Conservation (phyloP, 805 yeast genomes). For the Saturnispora besseyi region DNA sequence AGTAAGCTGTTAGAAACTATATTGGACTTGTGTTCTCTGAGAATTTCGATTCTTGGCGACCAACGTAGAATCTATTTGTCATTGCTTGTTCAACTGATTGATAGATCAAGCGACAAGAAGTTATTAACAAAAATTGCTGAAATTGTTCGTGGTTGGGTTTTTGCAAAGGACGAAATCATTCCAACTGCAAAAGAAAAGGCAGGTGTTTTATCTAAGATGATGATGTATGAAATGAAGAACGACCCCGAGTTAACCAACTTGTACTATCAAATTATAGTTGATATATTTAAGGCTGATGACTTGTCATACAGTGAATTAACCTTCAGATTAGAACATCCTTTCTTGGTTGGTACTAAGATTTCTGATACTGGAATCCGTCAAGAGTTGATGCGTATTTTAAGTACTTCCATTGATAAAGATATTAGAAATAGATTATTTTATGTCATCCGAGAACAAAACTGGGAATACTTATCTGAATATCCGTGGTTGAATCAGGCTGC, state of each 20-base stretch:
- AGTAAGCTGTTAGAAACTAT: constrained; percentile 68
- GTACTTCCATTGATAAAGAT: constrained; percentile 68
- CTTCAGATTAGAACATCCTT: constrained; percentile 93
- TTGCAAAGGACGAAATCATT: constrained; percentile 70
- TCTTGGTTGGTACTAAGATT: constrained; percentile 84
- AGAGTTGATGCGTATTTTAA: constrained; percentile 70
- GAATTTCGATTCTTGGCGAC: constrained; percentile 85
- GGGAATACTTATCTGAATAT: constrained; percentile 92
- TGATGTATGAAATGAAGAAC: constrained; percentile 82
- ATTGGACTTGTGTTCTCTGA: constrained; percentile 64
- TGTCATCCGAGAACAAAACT: constrained; percentile 88
- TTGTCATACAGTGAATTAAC: constrained; percentile 81
- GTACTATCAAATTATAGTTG: constrained; percentile 79
- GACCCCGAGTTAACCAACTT: constrained; percentile 69
- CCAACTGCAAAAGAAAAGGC: constrained; percentile 97
- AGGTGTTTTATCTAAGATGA: constrained; percentile 86
- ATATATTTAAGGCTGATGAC: constrained; percentile 72
- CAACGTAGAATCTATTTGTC: constrained; percentile 85
- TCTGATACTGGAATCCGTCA: constrained; percentile 67
- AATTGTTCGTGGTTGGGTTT: constrained; percentile 84
- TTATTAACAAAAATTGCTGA: constrained; percentile 65
- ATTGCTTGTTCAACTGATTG: constrained; percentile 80
- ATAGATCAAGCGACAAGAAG: constrained; percentile 71
- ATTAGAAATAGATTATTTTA: constrained; percentile 74
- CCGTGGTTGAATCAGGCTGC: constrained; percentile 93